Evolutionary conservation across 805 yeast species (phyloP).

Genomic region (Komagataella kurtzmanii): DNA sequence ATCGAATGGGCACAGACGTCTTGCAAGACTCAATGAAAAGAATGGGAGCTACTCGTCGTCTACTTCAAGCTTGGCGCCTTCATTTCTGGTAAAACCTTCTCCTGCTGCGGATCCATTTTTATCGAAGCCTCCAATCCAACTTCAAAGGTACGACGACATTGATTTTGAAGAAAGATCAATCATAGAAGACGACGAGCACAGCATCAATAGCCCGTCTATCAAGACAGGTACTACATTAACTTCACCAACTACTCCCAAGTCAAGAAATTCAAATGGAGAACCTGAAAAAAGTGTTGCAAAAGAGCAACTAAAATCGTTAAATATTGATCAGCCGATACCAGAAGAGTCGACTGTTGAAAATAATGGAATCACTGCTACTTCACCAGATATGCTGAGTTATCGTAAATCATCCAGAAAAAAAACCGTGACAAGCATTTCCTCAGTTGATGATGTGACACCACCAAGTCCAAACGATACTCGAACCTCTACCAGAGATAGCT

Average conservation of each 20-base stretch:
- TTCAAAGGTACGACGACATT: not conserved
- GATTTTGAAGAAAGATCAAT: constrained; percentile 3
- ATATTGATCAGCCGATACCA: not conserved
- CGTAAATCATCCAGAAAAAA: constrained; percentile 11
- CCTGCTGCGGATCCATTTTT: constrained; percentile 21
- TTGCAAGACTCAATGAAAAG: not conserved
- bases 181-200: not conserved
- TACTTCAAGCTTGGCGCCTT: constrained; percentile 2
- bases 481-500: not conserved
- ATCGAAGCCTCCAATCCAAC: not conserved
- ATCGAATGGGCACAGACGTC: not conserved
- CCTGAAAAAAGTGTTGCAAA: not conserved
- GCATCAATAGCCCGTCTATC: not conserved
- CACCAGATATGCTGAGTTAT: constrained; percentile 17
- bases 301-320: not conserved
- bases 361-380: constrained; percentile 6
- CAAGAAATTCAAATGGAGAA: not conserved
- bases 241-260: not conserved
- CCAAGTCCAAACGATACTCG: not conserved
- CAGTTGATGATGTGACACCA: constrained; percentile 4
- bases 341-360: constrained; percentile 3
- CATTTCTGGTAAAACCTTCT: constrained; percentile 18
- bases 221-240: not conserved
- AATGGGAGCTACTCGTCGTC: not conserved
- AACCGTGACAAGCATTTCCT: constrained; percentile 8